Percentiles rank a stretch among this genome's conserved stretches.
Evolutionary conservation across 2,329 filamentous ascomycete species (phyloP).

Genomic region (Fusarium albosuccineum): DNA sequence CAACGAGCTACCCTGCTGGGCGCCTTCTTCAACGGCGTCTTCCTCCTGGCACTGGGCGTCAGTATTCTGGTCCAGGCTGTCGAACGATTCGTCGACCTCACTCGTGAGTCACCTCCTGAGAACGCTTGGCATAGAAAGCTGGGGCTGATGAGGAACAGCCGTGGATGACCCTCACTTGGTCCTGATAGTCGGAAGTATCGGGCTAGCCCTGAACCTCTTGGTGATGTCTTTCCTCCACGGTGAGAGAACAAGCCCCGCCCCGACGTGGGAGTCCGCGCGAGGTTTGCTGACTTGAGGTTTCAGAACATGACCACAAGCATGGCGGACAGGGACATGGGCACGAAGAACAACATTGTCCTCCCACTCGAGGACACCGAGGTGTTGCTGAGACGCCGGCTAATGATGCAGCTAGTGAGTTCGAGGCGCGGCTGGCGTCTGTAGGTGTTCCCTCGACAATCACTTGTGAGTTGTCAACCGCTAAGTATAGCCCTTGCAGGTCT

Average conservation of each 20-base stretch:
- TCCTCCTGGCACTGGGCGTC: slow-evolving; percentile 77
- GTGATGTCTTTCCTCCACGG: slow-evolving; percentile 76
- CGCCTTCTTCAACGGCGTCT: slow-evolving; percentile 85
- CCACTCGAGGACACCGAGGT: slow-evolving; percentile 17
- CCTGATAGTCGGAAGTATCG: slow-evolving; percentile 76
- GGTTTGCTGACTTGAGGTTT: slow-evolving; percentile 9
- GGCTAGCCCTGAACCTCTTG: slow-evolving; percentile 75
- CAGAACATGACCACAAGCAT: slow-evolving; percentile 56
- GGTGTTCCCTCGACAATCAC: slow-evolving; percentile 11
- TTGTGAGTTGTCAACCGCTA: slow-evolving; percentile 18
- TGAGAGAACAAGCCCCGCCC: slow-evolving; percentile 45
- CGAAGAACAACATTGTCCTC: slow-evolving; percentile 26
- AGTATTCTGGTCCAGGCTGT: slow-evolving; percentile 81
- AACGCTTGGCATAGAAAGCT: slow-evolving; percentile 7
- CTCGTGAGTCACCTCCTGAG: slow-evolving; percentile 56
- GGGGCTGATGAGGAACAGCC: slow-evolving; percentile 54
- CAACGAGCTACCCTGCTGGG: slow-evolving; percentile 79
- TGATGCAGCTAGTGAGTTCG: slow-evolving; percentile 22
- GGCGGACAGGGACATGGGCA: slow-evolving; percentile 42
- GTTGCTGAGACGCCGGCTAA: slow-evolving; percentile 14
- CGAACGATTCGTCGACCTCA: slow-evolving; percentile 73
- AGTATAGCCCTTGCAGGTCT: slow-evolving; percentile 27
- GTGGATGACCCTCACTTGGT: slow-evolving; percentile 75
- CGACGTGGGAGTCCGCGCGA: background rate
- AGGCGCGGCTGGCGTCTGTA: slow-evolving; percentile 34